These are phyloP conservation scores for Rhodotorula graminis DNA, from an alignment of 768 basidiomycete genomes.

Conservation along the genomic window DNA sequence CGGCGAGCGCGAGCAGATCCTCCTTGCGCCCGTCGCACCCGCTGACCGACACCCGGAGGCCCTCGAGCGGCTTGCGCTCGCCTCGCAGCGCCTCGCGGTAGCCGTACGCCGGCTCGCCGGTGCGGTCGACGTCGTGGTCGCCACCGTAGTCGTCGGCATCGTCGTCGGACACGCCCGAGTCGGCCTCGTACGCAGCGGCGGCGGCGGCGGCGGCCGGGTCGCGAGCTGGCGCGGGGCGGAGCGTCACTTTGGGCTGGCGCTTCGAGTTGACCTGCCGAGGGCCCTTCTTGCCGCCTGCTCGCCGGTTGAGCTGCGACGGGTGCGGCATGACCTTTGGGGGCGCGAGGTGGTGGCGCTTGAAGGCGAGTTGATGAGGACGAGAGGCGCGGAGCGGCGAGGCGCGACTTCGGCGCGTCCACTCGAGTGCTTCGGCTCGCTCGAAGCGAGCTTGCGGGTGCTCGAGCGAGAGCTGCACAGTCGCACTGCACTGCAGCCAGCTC, in stretches of 20 bases:
- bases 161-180: background rate
- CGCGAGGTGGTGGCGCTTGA: background rate
- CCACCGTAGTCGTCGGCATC: conserved; percentile 5
- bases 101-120: conserved; percentile 7
- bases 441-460: too few species aligned
- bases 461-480: too few species aligned
- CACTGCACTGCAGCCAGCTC: too few species aligned
- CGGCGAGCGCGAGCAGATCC: conserved; percentile 13
- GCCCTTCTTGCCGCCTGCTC: conserved; percentile 26
- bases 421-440: too few species aligned
- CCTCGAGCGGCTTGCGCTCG: conserved; percentile 12
- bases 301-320: conserved; percentile 2
- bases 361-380: background rate
- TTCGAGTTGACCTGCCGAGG: conserved; percentile 26
- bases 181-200: background rate
- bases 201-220: background rate
- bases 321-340: background rate
- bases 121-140: background rate
- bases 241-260: conserved; percentile 18
- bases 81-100: conserved; percentile 21
- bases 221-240: conserved; percentile 15
- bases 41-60: conserved; percentile 16
- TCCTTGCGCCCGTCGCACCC: conserved; percentile 20
- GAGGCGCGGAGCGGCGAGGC: too few species aligned
- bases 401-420: too few species aligned